These are phyloP conservation scores for Colletotrichum destructivum DNA, from an alignment of 2,329 filamentous ascomycete genomes.

Conservation along the genomic window DNA sequence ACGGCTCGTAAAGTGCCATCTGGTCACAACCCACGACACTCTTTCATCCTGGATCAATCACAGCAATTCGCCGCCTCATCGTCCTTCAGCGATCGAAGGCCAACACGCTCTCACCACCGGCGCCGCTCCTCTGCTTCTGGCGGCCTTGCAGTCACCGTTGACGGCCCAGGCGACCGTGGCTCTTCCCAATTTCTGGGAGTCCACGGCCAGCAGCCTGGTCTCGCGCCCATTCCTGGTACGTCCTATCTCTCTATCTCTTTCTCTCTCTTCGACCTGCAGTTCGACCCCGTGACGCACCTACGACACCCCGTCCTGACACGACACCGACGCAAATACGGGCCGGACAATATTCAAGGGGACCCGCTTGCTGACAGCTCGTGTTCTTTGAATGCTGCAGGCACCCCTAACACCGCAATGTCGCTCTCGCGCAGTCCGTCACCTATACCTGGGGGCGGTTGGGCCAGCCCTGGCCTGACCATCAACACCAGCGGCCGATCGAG, in stretches of 20 bases:
- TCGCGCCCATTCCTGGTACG: conserved; percentile 72
- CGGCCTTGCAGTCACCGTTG: conserved; percentile 52
- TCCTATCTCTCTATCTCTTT: conserved; percentile 41
- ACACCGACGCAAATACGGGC: conserved; percentile 31
- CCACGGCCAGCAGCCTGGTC: conserved; percentile 56
- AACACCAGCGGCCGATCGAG: conserved; percentile 78
- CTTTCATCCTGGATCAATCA: conserved; percentile 44
- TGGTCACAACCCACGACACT: conserved; percentile 42
- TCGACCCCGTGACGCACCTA: conserved; percentile 18
- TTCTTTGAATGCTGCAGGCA: conserved; percentile 58
- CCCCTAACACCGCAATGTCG: conserved; percentile 78
- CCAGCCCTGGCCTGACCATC: conserved; percentile 83
- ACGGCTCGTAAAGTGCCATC: conserved; percentile 42
- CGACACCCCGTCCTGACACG: conserved; percentile 27
- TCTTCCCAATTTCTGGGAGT: conserved; percentile 56
- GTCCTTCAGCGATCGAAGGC: conserved; percentile 48
- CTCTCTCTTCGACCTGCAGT: conserved; percentile 35
- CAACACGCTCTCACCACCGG: conserved; percentile 50
- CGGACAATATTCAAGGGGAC: conserved; percentile 31
- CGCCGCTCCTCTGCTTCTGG: conserved; percentile 50
- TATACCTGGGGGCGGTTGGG: conserved; percentile 87
- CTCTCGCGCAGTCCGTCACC: conserved; percentile 91
- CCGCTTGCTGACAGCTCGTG: conserved; percentile 44
- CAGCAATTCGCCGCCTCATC: conserved; percentile 42
- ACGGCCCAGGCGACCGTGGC: conserved; percentile 49